A percentile compares a stretch with the other conserved stretches of the same genome.
Conservation (phyloP, 1,284 basidiomycete species). For the Ganoderma leucocontextum region DNA sequence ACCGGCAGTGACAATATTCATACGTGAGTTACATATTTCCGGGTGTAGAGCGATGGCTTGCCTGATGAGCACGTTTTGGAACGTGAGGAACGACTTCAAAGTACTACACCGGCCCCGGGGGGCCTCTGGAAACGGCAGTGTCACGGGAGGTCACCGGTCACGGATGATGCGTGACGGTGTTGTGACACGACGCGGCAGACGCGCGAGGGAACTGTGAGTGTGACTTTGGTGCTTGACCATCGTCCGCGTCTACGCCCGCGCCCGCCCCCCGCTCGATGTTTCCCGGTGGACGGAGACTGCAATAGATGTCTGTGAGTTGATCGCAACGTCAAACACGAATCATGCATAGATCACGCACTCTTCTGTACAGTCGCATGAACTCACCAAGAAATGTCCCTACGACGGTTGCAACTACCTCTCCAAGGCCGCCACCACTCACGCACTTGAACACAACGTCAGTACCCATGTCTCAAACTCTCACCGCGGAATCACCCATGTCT, state of each 20-base stretch:
- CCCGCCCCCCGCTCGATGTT: neutral
- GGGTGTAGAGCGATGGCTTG: neutral
- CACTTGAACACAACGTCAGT: constrained; percentile 20
- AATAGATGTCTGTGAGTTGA: constrained; percentile 1
- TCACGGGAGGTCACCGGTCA: too few relatives aligned
- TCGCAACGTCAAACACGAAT: neutral
- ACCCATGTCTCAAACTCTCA: constrained; percentile 24
- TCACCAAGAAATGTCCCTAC: neutral
- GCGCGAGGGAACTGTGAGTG: too few relatives aligned
- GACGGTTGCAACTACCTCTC: constrained; percentile 22
- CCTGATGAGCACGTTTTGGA: neutral
- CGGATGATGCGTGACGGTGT: too few relatives aligned
- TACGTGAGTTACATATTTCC: too few relatives aligned
- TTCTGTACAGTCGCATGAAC: neutral
- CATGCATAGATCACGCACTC: neutral
- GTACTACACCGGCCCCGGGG: too few relatives aligned
- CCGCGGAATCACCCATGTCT: constrained; percentile 17
- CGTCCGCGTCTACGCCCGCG: neutral
- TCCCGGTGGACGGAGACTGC: neutral
- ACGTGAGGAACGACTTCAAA: too few relatives aligned
- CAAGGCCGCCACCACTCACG: neutral
- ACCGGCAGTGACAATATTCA: neutral
- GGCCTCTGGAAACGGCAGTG: too few relatives aligned
- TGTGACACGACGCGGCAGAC: neutral
- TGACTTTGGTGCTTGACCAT: neutral